A percentile compares a stretch with the other conserved stretches of the same genome.
These are phyloP conservation scores for Aspergillus piperis DNA, from an alignment of 2,329 filamentous ascomycete genomes.

Conservation along the genomic window DNA sequence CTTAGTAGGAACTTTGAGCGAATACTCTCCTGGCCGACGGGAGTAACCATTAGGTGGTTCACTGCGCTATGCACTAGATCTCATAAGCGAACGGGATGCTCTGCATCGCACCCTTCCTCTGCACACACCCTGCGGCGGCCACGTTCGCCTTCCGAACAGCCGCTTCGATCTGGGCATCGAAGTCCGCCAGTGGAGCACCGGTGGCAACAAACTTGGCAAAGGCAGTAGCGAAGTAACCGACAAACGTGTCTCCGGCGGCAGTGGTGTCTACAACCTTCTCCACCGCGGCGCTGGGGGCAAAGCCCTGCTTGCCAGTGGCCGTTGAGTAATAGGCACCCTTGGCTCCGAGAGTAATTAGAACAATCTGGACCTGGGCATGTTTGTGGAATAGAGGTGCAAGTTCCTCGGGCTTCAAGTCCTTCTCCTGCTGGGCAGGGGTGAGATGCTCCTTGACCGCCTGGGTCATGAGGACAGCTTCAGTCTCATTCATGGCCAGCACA, in stretches of 20 bases:
- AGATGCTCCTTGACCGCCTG: constrained; percentile 46
- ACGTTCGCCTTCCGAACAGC: constrained; percentile 46
- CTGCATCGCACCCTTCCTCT: constrained; percentile 49
- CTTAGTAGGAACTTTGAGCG: too few relatives aligned
- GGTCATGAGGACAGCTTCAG: constrained; percentile 75
- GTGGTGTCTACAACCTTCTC: constrained; percentile 83
- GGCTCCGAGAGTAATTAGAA: constrained; percentile 81
- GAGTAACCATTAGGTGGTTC: too few relatives aligned
- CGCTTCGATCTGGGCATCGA: constrained; percentile 48
- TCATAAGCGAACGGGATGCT: constrained; percentile 53
- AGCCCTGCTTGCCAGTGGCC: constrained; percentile 46
- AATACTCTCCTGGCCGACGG: too few relatives aligned
- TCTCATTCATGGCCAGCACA: constrained; percentile 88
- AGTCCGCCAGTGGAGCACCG: constrained; percentile 77
- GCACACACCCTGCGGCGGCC: constrained; percentile 49
- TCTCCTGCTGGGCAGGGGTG: constrained; percentile 31
- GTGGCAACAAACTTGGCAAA: constrained; percentile 1
- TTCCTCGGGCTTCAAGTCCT: constrained; percentile 53
- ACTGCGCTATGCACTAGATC: constrained; percentile 25
- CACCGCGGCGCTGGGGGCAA: constrained; percentile 64
- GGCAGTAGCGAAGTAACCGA: constrained; percentile 53
- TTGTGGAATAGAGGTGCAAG: constrained; percentile 64
- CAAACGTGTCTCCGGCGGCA: constrained; percentile 91
- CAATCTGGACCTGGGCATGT: constrained; percentile 66
- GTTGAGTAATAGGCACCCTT: constrained; percentile 71